Evolutionary conservation across 2,329 filamentous ascomycete genomes (phyloP), one percentile per base, ranked within the genome.

Genomic region (Clonostachys solani): DNA sequence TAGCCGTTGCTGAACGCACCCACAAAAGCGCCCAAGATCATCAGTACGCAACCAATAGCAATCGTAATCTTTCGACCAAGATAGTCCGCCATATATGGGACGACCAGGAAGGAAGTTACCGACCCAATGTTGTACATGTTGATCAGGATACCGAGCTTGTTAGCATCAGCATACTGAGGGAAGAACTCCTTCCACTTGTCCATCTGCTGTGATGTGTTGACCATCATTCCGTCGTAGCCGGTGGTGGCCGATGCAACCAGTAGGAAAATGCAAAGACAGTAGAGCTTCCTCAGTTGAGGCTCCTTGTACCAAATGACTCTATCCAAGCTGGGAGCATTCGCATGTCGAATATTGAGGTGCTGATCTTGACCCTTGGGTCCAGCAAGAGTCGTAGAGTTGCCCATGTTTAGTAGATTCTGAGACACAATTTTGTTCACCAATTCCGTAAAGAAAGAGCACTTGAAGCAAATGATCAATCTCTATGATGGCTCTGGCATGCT

Each of bases 211-310:
- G 75, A 78, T 12, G 77, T 80, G 62, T 82, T 82, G 59, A 81
- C 67, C 50, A 81, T 66, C 73, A 78, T 77, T 47, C 78, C 78
- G 62, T 84, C 80, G 57, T 82, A 83, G 45, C 80, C 79, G 9
- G 78, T 83, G 29, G 79, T 83, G 41, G 80, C 80, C 29, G 80
- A 83, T 12, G 77, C 79, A 47, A 83, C 66, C 60, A 80, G 77
- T 48, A 84, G 68, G 49, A 83, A 72, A 16, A 71, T 62, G 49
- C 68, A 70, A 58, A 73, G 71, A 44, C 69, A 68, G 56, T 83
- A 83, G 12, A 83, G 71, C 57, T 71, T 76, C 46, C 79, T 69
- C 46, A 83, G 63, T 56, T 80, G 75, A 37, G 77, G 77, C 52
- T 83, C 76, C 54, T 65, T 70, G 50, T 68, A 74, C 80, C 80